Base-by-base conservation (phyloP, 163 green algal genomes). In the Chlamydomonas reinhardtii region DNA sequence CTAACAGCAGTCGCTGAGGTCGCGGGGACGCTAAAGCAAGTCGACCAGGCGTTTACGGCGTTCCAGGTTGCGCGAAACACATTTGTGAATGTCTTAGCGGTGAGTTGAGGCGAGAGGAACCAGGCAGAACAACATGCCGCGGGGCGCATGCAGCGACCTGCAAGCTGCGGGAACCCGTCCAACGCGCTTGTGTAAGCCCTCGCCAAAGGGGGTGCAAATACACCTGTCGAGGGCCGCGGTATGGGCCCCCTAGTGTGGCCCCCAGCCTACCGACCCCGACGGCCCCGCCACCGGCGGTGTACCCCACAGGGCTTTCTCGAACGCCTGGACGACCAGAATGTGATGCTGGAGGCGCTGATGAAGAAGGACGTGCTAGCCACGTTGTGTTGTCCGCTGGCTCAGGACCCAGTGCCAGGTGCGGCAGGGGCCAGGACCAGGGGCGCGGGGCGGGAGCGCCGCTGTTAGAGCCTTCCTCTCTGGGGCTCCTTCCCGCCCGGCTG, bases 281-380 rank as follows among this genome's bases (percentile, higher is more conserved):
- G 39, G 8, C 39, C 39, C 39, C 39, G 39, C 39, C 39, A 17
- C 31, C 19, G n/a, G 19, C 65, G n/a, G 52, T 16, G 19, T 1
- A 68, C 19, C 5, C 56, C 69, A 15, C 80, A 92, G 89, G 75
- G 73, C 19, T 93, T 93, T 52, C 79, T 93, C 2, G 78, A 90
- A 6, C 74, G 80, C 16, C 69, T 81, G n/a, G 89, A 92, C 59
- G 54, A 78, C 0, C 34, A 89, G 14, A 89, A 81, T 77, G 86
- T 91, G 2, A 90, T 78, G 31, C 62, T 93, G 69, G 89, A 93
- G 70, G 89, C 89, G 4, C 74, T 93, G 1, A 93, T 93, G 89
- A 90, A 91, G 62, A 90, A 90, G 39, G 89, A 93, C 29, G 74
- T 91, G 17, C 88, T 93, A 71, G 89, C 89, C 2, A 83, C 87